These are phyloP conservation scores for Diaporthe caulivora DNA, from an alignment of 2,329 filamentous ascomycete genomes.

Conservation along the genomic window DNA sequence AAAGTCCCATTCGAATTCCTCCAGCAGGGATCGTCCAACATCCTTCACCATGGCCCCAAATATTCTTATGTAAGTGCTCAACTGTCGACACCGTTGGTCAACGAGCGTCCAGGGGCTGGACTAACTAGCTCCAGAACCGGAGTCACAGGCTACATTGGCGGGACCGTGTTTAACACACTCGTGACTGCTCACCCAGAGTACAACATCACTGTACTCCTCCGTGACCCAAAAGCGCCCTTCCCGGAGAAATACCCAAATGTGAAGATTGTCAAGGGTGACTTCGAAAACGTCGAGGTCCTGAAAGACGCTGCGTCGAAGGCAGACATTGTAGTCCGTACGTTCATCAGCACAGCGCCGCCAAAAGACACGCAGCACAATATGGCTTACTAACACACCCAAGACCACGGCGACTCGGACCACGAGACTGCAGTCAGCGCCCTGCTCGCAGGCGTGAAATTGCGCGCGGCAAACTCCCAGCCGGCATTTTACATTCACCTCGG, in stretches of 20 bases:
- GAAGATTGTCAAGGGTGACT: background rate
- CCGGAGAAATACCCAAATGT: background rate
- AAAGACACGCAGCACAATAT: background rate
- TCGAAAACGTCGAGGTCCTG: background rate
- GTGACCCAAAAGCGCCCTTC: background rate
- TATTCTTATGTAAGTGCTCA: background rate
- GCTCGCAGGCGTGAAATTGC: background rate
- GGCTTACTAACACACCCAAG: background rate
- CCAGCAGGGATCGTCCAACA: background rate
- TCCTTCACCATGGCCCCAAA: background rate
- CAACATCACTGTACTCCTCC: background rate
- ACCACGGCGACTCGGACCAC: conserved; percentile 13
- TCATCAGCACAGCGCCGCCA: background rate
- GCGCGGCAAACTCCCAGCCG: background rate
- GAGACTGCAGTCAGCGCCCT: background rate
- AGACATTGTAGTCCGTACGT: conserved; percentile 14
- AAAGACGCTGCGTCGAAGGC: conserved; percentile 5
- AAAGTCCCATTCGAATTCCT: background rate
- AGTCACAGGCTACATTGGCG: conserved; percentile 3
- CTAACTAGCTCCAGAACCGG: background rate
- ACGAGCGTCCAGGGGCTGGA: too few relatives aligned
- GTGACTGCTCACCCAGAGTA: background rate
- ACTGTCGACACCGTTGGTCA: too few relatives aligned
- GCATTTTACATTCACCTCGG: conserved; percentile 16
- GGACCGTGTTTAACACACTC: background rate